Percentiles rank a stretch among this genome's conserved stretches.
phyloP scores from a whole-genome alignment of 306 rosid genomes.

The Ziziphus jujuba region DNA sequence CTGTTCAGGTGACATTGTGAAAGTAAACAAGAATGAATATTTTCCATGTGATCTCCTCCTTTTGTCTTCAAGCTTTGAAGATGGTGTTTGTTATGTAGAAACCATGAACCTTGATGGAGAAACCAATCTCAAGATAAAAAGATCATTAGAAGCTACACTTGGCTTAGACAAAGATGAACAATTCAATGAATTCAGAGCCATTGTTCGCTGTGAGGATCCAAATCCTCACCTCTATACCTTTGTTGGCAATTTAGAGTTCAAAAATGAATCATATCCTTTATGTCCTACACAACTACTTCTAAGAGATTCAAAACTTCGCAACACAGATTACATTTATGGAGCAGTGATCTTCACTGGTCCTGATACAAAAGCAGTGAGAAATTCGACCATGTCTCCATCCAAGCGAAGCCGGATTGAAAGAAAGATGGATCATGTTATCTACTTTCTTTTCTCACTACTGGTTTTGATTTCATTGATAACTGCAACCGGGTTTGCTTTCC shows the following conservation, averaged over 20 bases:
- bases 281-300: slow-evolving; percentile 22
- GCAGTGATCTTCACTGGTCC: slow-evolving; percentile 29
- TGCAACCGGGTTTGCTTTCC: slow-evolving; percentile 11
- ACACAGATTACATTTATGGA: slow-evolving; percentile 35
- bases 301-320: slow-evolving; percentile 36
- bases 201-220: slow-evolving; percentile 36
- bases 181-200: slow-evolving; percentile 10
- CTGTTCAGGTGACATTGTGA: slow-evolving; percentile 29
- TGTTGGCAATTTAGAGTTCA: slow-evolving; percentile 25
- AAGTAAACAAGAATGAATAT: slow-evolving; percentile 27
- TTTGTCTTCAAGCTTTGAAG: slow-evolving; percentile 32
- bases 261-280: slow-evolving; percentile 10
- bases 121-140: slow-evolving; percentile 36
- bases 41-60: slow-evolving; percentile 40
- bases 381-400: slow-evolving; percentile 29
- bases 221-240: slow-evolving; percentile 36
- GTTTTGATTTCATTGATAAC: slow-evolving; percentile 25
- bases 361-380: slow-evolving; percentile 32
- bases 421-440: slow-evolving; percentile 35
- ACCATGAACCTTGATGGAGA: slow-evolving; percentile 47
- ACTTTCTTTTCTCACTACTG: slow-evolving; percentile 28
- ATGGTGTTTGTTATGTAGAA: slow-evolving; percentile 35
- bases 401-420: slow-evolving; percentile 35
- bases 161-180: slow-evolving; percentile 18
- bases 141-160: slow-evolving; percentile 28